Conservation (phyloP, 257 asterid species). For the Ophiorrhiza pumila region DNA sequence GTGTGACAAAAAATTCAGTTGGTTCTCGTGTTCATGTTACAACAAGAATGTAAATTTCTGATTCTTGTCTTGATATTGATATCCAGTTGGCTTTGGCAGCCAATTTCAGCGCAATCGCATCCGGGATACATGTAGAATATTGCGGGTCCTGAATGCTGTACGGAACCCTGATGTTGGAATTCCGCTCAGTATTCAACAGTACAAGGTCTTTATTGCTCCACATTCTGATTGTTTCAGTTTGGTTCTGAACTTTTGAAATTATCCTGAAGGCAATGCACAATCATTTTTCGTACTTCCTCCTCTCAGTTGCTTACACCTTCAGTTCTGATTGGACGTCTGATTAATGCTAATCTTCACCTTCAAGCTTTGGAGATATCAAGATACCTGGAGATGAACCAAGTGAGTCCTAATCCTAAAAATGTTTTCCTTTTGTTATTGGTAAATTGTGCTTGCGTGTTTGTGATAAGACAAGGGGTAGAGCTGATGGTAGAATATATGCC, state of each 20-base stretch:
- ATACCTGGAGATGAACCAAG: conserved; percentile 78
- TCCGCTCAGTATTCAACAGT: conserved; percentile 93
- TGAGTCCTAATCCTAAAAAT: conserved; percentile 30
- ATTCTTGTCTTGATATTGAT: conserved; percentile 68
- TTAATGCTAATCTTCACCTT: conserved; percentile 81
- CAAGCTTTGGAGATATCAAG: conserved; percentile 83
- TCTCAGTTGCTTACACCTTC: conserved; percentile 85
- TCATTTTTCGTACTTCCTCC: conserved; percentile 13
- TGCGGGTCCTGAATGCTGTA: conserved; percentile 88
- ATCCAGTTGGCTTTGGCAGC: conserved; percentile 94
- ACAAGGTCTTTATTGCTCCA: conserved; percentile 53
- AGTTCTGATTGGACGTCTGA: conserved; percentile 82
- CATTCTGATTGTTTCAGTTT: conserved; percentile 12
- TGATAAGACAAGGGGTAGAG: background rate
- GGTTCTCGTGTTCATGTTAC: conserved; percentile 17
- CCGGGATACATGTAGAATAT: conserved; percentile 73
- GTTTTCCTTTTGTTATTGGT: background rate
- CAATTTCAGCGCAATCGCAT: conserved; percentile 82
- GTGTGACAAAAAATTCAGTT: background rate
- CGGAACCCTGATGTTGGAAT: conserved; percentile 74
- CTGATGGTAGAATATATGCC: background rate
- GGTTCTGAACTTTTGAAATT: conserved; percentile 12
- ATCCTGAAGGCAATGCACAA: conserved; percentile 7
- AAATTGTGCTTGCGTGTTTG: background rate
- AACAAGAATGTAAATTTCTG: conserved; percentile 43